Evolutionary conservation across 495 filamentous ascomycete species (phyloP), one percentile per base, ranked within the genome.

Genomic region (Xylaria grammica): DNA sequence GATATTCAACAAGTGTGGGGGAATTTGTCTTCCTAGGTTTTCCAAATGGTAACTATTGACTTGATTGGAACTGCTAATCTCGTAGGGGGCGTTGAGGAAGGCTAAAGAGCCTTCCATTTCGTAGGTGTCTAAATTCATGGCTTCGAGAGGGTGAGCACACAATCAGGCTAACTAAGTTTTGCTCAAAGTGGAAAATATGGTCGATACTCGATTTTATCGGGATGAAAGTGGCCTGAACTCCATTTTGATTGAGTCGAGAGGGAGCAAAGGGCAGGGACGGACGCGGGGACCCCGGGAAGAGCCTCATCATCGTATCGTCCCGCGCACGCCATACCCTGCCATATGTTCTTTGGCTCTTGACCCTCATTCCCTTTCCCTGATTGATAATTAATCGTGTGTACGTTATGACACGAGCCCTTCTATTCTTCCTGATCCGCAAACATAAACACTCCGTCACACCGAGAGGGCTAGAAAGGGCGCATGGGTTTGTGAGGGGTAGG

Each of bases 191-290:
- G n/a, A n/a, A n/a, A n/a, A n/a, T n/a, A n/a, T n/a, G n/a, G n/a
- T n/a, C n/a, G n/a, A n/a, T n/a, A n/a, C n/a, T n/a, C n/a, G n/a
- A n/a, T n/a, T n/a, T n/a, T n/a, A n/a, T n/a, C n/a, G n/a, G n/a
- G n/a, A n/a, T n/a, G 7, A 13, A 1, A 56, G 20, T 4, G 34
- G 15, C 51, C 34, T 56, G 26, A 0, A 15, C 19, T 13, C 26
- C 53, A 22, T 56, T 55, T 42, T 42, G 34, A 42, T 42, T 13
- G 34, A 56, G 30, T 17, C 26, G 36, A 30, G 24, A 42, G 34
- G 53, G 53, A 26, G 20, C 22, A 19, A 56, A 56, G 53, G 34
- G 53, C 53, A 54, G 32, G 5, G 51, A n/a, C 22, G 15, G n/a
- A 42, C 17, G 20, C 34, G 34, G 20, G 11, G 20, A n/a, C 34